Conservation (phyloP, 352 stramenopile genomes). For the Globisporangium sylvaticum region DNA sequence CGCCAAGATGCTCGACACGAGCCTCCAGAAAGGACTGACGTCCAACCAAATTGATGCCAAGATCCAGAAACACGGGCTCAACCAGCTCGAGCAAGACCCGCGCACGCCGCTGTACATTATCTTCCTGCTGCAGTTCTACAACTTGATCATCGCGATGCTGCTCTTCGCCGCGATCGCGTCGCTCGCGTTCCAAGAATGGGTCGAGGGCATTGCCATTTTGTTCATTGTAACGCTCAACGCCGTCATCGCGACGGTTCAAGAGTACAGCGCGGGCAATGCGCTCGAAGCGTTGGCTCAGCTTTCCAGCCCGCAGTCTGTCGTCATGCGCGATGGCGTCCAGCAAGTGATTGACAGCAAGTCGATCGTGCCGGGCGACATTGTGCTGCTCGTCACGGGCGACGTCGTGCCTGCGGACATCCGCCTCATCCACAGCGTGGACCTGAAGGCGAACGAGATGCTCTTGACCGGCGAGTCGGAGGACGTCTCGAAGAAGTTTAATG, state of each 20-base stretch:
- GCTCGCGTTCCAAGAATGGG: constrained; percentile 52
- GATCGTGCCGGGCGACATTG: constrained; percentile 76
- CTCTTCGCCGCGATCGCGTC: constrained; percentile 54
- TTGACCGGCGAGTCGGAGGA: constrained; percentile 92
- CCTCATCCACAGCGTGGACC: constrained; percentile 79
- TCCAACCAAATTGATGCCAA: constrained; percentile 37
- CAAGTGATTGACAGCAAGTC: constrained; percentile 61
- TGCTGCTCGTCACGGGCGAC: constrained; percentile 91
- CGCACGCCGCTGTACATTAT: constrained; percentile 54
- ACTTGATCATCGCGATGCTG: constrained; percentile 69
- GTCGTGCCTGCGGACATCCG: constrained; percentile 91
- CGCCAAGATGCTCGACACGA: constrained; percentile 48
- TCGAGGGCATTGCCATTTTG: constrained; percentile 70
- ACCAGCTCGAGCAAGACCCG: constrained; percentile 61
- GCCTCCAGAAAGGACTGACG: constrained; percentile 42
- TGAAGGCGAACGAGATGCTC: constrained; percentile 92
- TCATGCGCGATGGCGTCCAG: constrained; percentile 60
- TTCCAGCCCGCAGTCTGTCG: constrained; percentile 58
- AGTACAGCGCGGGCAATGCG: constrained; percentile 60
- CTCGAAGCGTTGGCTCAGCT: constrained; percentile 55
- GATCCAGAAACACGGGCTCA: constrained; percentile 42
- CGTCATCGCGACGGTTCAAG: constrained; percentile 54
- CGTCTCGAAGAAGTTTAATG: constrained; percentile 65
- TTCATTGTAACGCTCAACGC: constrained; percentile 66
- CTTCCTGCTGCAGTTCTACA: constrained; percentile 79